Evolutionary conservation across 495 filamentous ascomycete species (phyloP), one percentile per base, ranked within the genome.

Genomic region (Aspergillus indologenus): DNA sequence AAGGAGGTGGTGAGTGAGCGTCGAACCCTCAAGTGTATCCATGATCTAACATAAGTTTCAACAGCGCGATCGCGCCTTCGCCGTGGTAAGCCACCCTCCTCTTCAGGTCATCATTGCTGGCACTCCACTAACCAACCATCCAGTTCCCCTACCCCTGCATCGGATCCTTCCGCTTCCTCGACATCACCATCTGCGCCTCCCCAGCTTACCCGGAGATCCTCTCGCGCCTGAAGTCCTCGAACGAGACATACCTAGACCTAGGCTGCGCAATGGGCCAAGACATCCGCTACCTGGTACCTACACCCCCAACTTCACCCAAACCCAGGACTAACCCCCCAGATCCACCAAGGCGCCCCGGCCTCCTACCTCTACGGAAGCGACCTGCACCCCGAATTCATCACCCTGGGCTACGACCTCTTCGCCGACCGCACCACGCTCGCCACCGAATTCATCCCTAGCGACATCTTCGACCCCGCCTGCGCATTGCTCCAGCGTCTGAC

Each of bases 141-240:
- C 26, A 72, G 70, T 68, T 70, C 54, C 76, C 75, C 2, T 82
- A 81, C 57, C 77, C 81, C 19, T 84, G 79, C 67, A 75, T 84
- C 58, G 81, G 83, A 5, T 71, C 72, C 23, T 82, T 79, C 65
- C 69, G 73, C 5, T 85, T 84, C 62, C 67, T 83, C 1, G 75
- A 77, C 14, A 64, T 84, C 43, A 71, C 65, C 12, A 68, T 79
- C 20, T 49, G 54, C 63, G 42, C 59, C 3, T 65, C 59, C 3
- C 71, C 71, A 0, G 52, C 61, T 20, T 78, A 82, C 58, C 67
- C 68, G 3, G 61, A 73, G 47, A 67, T 77, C 18, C 66, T 83
- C 1, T 59, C 68, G 5, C 71, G 75, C 2, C 63, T 83, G 0
- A 73, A 75, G 31, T 14, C n/a, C 8, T 52, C 65, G 49, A 60